Base-by-base conservation (phyloP, 495 filamentous ascomycete species). In the Lophiostoma macrostomum region DNA sequence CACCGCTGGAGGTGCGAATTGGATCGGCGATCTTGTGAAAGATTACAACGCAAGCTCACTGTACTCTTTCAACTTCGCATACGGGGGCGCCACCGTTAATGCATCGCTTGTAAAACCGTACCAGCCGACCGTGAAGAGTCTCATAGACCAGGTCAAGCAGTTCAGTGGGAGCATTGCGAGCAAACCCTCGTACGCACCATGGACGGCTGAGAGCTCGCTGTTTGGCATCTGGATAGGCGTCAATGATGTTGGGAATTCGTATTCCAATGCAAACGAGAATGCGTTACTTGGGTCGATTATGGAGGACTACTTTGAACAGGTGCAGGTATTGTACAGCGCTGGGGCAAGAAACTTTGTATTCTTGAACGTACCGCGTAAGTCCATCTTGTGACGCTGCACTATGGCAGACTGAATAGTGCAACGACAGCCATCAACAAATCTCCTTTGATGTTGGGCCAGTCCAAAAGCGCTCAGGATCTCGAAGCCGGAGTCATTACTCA, bases 211-310 rank as follows among this genome's bases (percentile, higher is more conserved):
- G 13, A 45, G 49, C 25, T 20, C 58, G 0, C 27, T 54, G 13
- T 64, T 61, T 35, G 28, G 23, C 7, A 28, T 58, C 20, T 61
- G 52, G 58, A 16, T 64, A 12, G 61, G 58, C 18, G 58, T 64
- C 13, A 64, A 64, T 34, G 61, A 61, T 50, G 47, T 64, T 20
- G 52, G 46, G 5, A 52, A 60, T 19, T 42, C 32, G 10, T 56
- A 27, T 18, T 48, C 20, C 12, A 37, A 16, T 7, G 28, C 50
- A 3, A 47, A 56, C 27, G 39, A 42, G 31, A 29, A 20, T 6
- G 43, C 12, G 13, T 27, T 56, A 7, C 23, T 31, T 23, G 37
- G 28, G 8, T 10, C 29, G 34, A 55, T 56, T 27, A 54, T 64
- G 50, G 45, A 28, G 19, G 49, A 24, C 27, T 64, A 64, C 29